phyloP scores from a whole-genome alignment of 176 grass and related monocot genomes.

The Thinopyrum elongatum region DNA sequence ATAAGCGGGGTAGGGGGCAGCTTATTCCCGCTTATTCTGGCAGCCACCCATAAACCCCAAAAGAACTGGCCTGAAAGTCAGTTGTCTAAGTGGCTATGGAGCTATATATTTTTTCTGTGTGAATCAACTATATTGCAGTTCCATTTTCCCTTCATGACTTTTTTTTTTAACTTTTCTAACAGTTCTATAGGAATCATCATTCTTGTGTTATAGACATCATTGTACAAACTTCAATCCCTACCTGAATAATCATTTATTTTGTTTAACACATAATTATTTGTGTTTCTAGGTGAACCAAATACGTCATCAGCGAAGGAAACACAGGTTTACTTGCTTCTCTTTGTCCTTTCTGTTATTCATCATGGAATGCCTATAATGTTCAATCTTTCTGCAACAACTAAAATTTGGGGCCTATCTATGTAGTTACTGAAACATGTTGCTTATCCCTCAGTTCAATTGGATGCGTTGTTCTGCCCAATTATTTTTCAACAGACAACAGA shows the following conservation, averaged over 20 bases:
- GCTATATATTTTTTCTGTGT: background rate
- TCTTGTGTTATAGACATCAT: background rate
- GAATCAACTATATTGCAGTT: conserved; percentile 4
- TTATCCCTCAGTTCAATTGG: background rate
- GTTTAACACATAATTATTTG: conserved; percentile 3
- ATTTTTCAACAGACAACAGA: background rate
- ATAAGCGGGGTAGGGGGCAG: too few species aligned
- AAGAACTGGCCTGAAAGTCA: background rate
- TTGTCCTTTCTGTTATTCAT: background rate
- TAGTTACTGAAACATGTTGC: background rate
- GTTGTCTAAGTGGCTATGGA: background rate
- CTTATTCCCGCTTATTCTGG: too few species aligned
- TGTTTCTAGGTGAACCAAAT: conserved; percentile 26
- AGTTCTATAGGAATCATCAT: background rate
- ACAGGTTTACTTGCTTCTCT: conserved; percentile 35
- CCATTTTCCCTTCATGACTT: background rate
- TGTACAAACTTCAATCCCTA: background rate
- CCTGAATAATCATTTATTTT: conserved; percentile 17
- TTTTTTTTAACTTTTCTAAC: conserved; percentile 12
- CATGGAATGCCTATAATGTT: conserved; percentile 10
- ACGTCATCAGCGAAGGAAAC: conserved; percentile 28
- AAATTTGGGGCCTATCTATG: background rate
- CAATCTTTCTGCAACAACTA: background rate
- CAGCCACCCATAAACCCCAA: too few species aligned
- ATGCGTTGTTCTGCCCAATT: background rate